Percentiles rank a stretch among this genome's conserved stretches.
Evolutionary conservation across 768 basidiomycete genomes (phyloP).

Genomic region (Boletus tomentosulus): DNA sequence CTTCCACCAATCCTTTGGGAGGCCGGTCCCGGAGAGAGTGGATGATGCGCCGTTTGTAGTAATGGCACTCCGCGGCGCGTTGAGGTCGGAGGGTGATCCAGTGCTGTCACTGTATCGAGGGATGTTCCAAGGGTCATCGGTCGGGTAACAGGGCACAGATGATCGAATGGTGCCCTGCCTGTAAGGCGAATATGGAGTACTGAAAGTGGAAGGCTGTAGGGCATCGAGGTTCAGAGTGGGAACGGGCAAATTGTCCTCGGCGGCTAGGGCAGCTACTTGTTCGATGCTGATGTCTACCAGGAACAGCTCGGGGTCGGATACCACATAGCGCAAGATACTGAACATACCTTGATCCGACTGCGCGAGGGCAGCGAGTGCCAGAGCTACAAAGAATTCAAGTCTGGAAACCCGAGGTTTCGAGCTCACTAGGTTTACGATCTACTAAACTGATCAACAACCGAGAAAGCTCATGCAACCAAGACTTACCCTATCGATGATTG

Average conservation of each 20-base stretch:
- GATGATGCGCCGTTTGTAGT: constrained; percentile 47
- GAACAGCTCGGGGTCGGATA: neutral
- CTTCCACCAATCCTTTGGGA: constrained; percentile 86
- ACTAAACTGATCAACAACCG: constrained; percentile 6
- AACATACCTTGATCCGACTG: constrained; percentile 72
- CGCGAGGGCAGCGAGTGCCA: constrained; percentile 83
- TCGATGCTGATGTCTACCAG: constrained; percentile 72
- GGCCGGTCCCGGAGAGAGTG: constrained; percentile 62
- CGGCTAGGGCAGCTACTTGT: constrained; percentile 71
- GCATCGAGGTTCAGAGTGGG: constrained; percentile 63
- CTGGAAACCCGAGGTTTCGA: constrained; percentile 76
- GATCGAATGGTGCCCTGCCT: constrained; percentile 45
- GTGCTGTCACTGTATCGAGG: constrained; percentile 31
- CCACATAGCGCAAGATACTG: constrained; percentile 1
- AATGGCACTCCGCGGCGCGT: constrained; percentile 18
- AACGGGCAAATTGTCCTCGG: constrained; percentile 74
- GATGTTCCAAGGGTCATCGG: constrained; percentile 67
- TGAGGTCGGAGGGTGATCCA: constrained; percentile 29
- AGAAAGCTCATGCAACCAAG: neutral
- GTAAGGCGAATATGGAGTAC: constrained; percentile 36
- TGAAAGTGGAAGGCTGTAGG: constrained; percentile 53
- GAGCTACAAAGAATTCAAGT: constrained; percentile 87
- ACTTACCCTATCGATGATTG: constrained; percentile 74
- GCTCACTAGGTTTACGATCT: constrained; percentile 92
- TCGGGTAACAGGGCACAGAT: constrained; percentile 48